Percentiles rank a stretch among this genome's conserved stretches.
Conservation (phyloP, 2,329 filamentous ascomycete genomes). For the Penicillium concentricum region DNA sequence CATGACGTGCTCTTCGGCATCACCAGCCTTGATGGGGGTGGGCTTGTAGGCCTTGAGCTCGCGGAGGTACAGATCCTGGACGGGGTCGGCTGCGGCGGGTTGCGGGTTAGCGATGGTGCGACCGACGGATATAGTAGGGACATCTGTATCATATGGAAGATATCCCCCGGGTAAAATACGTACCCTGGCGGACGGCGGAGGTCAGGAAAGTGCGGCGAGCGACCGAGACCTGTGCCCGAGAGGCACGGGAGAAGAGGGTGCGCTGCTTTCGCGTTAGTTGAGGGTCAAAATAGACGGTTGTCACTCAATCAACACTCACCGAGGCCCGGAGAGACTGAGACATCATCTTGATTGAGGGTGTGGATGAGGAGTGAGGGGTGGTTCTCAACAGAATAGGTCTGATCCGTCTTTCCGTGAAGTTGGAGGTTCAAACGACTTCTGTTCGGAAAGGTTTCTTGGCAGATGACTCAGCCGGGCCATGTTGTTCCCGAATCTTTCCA, state of each 20-base stretch:
- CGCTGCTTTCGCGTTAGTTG: conserved; percentile 46
- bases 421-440: conserved; percentile 29
- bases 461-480: conserved; percentile 17
- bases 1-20: conserved; percentile 87
- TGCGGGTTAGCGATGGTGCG: conserved; percentile 21
- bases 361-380: conserved; percentile 27
- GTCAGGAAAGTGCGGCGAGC: conserved; percentile 64
- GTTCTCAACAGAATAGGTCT: conserved; percentile 27
- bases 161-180: conserved; percentile 29
- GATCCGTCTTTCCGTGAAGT: conserved; percentile 27
- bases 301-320: conserved; percentile 43
- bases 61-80: conserved; percentile 96
- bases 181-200: conserved; percentile 63
- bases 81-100: conserved; percentile 75
- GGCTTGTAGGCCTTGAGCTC: conserved; percentile 96
- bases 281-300: conserved; percentile 1
- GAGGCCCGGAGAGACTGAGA: conserved; percentile 62
- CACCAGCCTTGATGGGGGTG: conserved; percentile 75
- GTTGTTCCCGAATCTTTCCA: conserved; percentile 5
- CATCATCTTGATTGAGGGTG: conserved; percentile 51
- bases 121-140: not conserved
- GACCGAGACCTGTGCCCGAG: conserved; percentile 56
- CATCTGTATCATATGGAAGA: conserved; percentile 6
- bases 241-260: conserved; percentile 60
- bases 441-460: conserved; percentile 28